Base-by-base conservation (phyloP, 2,329 filamentous ascomycete species). In the Epicoccum sorghinum region DNA sequence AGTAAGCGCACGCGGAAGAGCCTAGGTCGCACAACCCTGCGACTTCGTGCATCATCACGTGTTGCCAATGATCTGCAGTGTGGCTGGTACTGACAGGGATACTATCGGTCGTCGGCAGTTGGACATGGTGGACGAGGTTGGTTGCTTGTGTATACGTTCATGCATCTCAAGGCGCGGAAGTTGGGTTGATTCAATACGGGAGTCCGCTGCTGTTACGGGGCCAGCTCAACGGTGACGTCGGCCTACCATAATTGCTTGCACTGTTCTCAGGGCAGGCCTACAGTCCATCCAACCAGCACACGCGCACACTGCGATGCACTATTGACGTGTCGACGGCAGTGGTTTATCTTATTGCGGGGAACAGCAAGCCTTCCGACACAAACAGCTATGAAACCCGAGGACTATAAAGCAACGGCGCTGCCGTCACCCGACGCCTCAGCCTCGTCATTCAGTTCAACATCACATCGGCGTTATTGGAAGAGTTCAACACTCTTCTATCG, bases 1-100 rank as follows among this genome's bases (percentile, higher is more conserved):
- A 52, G 44, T 51, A 47, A 53, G 53, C 36, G 32, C 46, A 40
- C 48, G 44, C 48, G 32, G 39, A 39, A 30, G 37, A 56, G 60
- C 63, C 60, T 60, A 64, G 60, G 44, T 58, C 53, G 52, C 56
- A 46, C 43, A 44, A 36, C 47, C 38, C 47, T 45, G 47, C 38
- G 46, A 49, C 57, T 53, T 57, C 57, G 50, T 61, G 62, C 67
- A 66, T 57, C 54, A 61, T 67, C 65, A 71, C 69, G 69, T 70
- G 69, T 52, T 18, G n/a, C 8, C 13, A 24, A 35, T 46, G 53
- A 56, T 52, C 53, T 52, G 37, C 47, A 41, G 13, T 44, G 41
- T 48, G 47, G 47, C 32, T 55, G 47, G 36, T 8, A 12, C 5
- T 22, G 43, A n/a, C 53, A 52, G 47, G 47, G 47, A 8, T 47